phyloP scores from a whole-genome alignment of 176 grass and related monocot genomes.

The Phoenix dactylifera region DNA sequence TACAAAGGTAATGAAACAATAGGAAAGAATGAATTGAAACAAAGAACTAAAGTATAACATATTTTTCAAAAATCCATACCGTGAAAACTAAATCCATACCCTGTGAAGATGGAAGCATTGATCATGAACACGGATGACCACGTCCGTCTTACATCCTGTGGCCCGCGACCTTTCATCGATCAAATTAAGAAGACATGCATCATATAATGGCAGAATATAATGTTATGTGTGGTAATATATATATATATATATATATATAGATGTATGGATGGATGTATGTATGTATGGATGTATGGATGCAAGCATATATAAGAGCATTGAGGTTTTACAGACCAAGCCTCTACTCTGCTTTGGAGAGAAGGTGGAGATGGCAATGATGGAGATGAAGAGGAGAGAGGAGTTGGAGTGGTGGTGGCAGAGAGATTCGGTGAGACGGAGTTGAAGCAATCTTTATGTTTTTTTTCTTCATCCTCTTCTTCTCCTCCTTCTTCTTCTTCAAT shows the following conservation, averaged over 20 bases:
- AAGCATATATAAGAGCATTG: too few relatives aligned
- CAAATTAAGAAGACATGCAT: too few relatives aligned
- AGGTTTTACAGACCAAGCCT: not conserved
- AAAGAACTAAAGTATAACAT: too few relatives aligned
- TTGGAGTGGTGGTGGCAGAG: slow-evolving; percentile 22
- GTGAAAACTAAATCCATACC: slow-evolving; percentile 23
- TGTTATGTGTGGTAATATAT: too few relatives aligned
- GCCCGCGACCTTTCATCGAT: slow-evolving; percentile 38
- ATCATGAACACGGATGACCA: slow-evolving; percentile 56
- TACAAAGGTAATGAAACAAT: too few relatives aligned
- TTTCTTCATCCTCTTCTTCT: slow-evolving; percentile 47
- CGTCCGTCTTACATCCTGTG: slow-evolving; percentile 61
- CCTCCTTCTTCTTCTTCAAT: slow-evolving; percentile 33
- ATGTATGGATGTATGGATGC: too few relatives aligned
- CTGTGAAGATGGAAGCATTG: slow-evolving; percentile 62
- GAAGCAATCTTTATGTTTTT: slow-evolving; percentile 20
- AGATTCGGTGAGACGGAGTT: slow-evolving; percentile 42
- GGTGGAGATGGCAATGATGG: slow-evolving; percentile 18
- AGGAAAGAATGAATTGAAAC: too few relatives aligned
- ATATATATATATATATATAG: too few relatives aligned
- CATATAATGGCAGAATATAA: too few relatives aligned
- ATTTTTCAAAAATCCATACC: too few relatives aligned
- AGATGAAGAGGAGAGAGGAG: slow-evolving; percentile 15
- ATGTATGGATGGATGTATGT: too few relatives aligned
- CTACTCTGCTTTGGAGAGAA: slow-evolving; percentile 1